Evolutionary conservation across 768 basidiomycete genomes (phyloP).

Genomic region (Russula sp.): DNA sequence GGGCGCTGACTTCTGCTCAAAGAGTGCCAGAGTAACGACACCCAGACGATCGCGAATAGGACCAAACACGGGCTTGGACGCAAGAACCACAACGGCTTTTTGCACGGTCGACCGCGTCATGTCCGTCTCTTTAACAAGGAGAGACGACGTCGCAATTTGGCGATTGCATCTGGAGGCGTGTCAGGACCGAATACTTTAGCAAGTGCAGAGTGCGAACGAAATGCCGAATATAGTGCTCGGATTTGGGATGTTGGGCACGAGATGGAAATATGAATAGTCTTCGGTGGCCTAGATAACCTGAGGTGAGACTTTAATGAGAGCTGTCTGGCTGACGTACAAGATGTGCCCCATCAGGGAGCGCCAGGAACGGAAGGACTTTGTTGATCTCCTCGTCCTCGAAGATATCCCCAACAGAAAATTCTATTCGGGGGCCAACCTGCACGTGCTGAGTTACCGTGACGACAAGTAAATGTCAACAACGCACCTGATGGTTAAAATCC

Average conservation of each 20-base stretch:
- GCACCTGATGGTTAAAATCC: constrained; percentile 90
- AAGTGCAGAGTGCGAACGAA: constrained; percentile 47
- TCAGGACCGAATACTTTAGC: not conserved
- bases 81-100: constrained; percentile 93
- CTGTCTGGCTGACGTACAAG: constrained; percentile 44
- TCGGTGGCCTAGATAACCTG: constrained; percentile 55
- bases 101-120: constrained; percentile 96
- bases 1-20: constrained; percentile 60
- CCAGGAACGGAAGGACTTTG: constrained; percentile 88
- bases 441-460: constrained; percentile 9
- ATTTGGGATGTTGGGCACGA: constrained; percentile 63
- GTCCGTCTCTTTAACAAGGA: constrained; percentile 73
- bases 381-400: constrained; percentile 80
- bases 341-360: constrained; percentile 96
- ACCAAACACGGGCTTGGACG: constrained; percentile 85
- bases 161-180: constrained; percentile 70
- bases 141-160: constrained; percentile 74
- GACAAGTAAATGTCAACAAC: constrained; percentile 21
- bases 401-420: constrained; percentile 71
- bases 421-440: constrained; percentile 88
- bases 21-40: constrained; percentile 87
- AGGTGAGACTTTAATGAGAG: not conserved
- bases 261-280: constrained; percentile 96
- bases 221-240: constrained; percentile 92
- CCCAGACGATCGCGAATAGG: constrained; percentile 93